Conservation (phyloP, 805 yeast species). For the Kuraishia hungarica region DNA sequence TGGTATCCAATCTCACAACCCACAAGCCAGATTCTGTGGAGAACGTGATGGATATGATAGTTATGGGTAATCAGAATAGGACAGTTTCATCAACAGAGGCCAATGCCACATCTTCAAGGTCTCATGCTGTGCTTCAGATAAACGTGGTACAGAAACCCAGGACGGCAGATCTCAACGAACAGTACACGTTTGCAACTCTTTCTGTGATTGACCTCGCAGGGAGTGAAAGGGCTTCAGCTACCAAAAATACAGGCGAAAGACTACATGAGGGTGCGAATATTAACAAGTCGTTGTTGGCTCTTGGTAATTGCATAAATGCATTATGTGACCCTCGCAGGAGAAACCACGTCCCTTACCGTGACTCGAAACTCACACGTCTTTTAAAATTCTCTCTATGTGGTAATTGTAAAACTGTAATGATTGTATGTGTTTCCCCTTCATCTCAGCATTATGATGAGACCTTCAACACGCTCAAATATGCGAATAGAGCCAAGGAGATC, state of each 20-base stretch:
- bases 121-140: slow-evolving; percentile 89
- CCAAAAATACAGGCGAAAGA: slow-evolving; percentile 75
- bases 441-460: slow-evolving; percentile 89
- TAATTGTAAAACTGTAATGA: slow-evolving; percentile 92
- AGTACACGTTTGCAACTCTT: slow-evolving; percentile 69
- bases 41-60: slow-evolving; percentile 72
- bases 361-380: slow-evolving; percentile 80
- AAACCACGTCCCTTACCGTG: slow-evolving; percentile 83
- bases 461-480: slow-evolving; percentile 81
- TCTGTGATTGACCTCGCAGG: slow-evolving; percentile 93
- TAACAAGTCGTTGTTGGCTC: slow-evolving; percentile 70
- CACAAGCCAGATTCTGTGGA: slow-evolving; percentile 55
- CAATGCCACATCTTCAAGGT: slow-evolving; percentile 81
- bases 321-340: slow-evolving; percentile 62
- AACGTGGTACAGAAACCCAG: slow-evolving; percentile 52
- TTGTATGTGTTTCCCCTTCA: slow-evolving; percentile 88
- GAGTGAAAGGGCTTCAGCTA: slow-evolving; percentile 88
- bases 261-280: slow-evolving; percentile 91
- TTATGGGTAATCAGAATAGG: slow-evolving; percentile 65
- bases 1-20: slow-evolving; percentile 62
- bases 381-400: slow-evolving; percentile 89
- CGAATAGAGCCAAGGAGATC: slow-evolving; percentile 85
- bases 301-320: slow-evolving; percentile 93
- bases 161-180: slow-evolving; percentile 54
- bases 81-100: slow-evolving; percentile 88